Base-by-base conservation (phyloP, 768 basidiomycete species). In the Piloderma croceum region DNA sequence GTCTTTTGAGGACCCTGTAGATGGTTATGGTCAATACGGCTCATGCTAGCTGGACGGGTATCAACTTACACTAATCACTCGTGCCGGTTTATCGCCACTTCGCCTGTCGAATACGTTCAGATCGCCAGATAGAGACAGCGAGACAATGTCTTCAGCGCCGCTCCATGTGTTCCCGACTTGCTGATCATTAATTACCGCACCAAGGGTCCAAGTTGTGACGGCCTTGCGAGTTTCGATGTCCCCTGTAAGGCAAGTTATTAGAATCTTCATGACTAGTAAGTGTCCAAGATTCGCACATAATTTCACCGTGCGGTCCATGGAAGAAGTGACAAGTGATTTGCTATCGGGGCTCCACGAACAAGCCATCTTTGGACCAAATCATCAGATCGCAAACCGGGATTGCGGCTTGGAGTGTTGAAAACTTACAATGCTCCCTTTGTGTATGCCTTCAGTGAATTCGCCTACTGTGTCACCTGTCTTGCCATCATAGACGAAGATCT, bases 161-260 rank as follows among this genome's bases (percentile, higher is more conserved):
- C 70, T 81, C 89, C 90, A 96, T n/a, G 78, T 76, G 48, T 84
- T 86, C 21, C 93, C 93, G 20, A 88, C 71, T 67, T 97, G 93
- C 56, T 97, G 93, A 49, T 85, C 64, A 21, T 71, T 65, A 21
- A 94, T 63, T n/a, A 79, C 83, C 24, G 77, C 62, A 9, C 89
- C 90, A 15, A 92, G 60, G 1, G 71, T 73, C 80, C 85, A 93
- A 2, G 77, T 77, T 12, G 70, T 76, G 17, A 73, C 63, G 6
- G 74, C 71, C 56, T 90, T 86, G 44, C 72, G 71, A 0, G 80
- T 71, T 52, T 83, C 76, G 1, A 83, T 77, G 50, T 96, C 90
- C 92, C 90, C 89, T 91, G 36, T 1, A 20, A 27, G 15, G 24
- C n/a, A 23, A 21, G 19, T 35, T 12, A 21, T 36, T 24, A 39